Conservation (phyloP, 2,329 filamentous ascomycete species). For the Fusarium mundagurra region DNA sequence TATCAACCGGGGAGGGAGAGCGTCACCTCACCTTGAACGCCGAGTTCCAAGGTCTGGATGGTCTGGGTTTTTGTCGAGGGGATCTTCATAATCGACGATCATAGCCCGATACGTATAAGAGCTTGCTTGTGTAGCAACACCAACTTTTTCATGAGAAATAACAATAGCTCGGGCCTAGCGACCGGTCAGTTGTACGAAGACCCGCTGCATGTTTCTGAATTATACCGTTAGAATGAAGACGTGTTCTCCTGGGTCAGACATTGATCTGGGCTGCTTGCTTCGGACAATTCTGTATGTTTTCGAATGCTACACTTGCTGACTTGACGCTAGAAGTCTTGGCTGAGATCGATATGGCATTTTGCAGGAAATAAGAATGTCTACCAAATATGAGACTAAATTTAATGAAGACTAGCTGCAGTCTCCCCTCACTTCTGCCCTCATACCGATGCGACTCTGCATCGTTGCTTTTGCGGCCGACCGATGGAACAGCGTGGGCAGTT, state of each 20-base stretch:
- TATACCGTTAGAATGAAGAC: not conserved
- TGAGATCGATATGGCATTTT: slow-evolving; percentile 5
- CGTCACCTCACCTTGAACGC: slow-evolving; percentile 2
- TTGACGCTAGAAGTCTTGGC: slow-evolving; percentile 7
- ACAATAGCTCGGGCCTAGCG: slow-evolving; percentile 1
- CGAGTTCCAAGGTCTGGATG: not conserved
- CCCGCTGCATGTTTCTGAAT: slow-evolving; percentile 21
- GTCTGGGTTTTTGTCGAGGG: slow-evolving; percentile 3
- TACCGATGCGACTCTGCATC: not conserved
- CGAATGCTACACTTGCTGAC: not conserved
- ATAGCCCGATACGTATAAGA: slow-evolving; percentile 13
- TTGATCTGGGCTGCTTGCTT: slow-evolving; percentile 4
- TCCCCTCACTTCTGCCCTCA: slow-evolving; percentile 13
- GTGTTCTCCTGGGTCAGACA: not conserved
- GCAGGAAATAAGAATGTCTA: slow-evolving; percentile 18
- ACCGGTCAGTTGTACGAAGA: slow-evolving; percentile 3
- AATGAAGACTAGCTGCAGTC: slow-evolving; percentile 8
- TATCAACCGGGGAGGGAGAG: not conserved
- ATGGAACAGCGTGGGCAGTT: not conserved
- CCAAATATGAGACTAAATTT: slow-evolving; percentile 11
- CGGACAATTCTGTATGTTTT: slow-evolving; percentile 1
- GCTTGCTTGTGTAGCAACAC: slow-evolving; percentile 31
- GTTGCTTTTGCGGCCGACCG: slow-evolving; percentile 14
- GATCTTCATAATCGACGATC: slow-evolving; percentile 24
- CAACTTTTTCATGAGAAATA: not conserved